These are phyloP conservation scores for Talaromyces rugulosus DNA, from an alignment of 2,329 filamentous ascomycete genomes.

Conservation along the genomic window DNA sequence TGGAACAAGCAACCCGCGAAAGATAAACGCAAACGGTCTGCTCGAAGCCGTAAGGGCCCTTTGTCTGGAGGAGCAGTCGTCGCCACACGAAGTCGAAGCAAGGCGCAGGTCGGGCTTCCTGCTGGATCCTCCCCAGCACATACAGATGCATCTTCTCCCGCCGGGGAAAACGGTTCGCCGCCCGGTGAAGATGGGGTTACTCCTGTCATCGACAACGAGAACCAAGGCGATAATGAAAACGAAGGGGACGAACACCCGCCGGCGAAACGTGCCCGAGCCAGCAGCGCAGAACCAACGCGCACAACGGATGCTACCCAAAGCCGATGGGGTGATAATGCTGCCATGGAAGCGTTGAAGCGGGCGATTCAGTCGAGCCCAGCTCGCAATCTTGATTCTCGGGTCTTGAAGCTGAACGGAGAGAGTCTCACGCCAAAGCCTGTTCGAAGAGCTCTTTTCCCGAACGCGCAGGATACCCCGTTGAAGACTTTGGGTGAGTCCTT, in stretches of 20 bases:
- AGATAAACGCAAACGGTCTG: conserved; percentile 37
- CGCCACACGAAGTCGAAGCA: conserved; percentile 29
- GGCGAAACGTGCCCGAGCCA: conserved; percentile 42
- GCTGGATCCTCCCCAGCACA: conserved; percentile 37
- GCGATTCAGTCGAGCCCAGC: conserved; percentile 61
- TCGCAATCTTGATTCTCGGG: conserved; percentile 45
- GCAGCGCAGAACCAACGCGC: conserved; percentile 43
- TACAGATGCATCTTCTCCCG: conserved; percentile 34
- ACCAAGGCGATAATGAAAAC: conserved; percentile 21
- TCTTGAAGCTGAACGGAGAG: conserved; percentile 41
- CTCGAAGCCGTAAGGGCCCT: conserved; percentile 32
- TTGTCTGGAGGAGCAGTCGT: conserved; percentile 27
- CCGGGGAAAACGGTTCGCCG: conserved; percentile 16
- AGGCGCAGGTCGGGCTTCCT: conserved; percentile 23
- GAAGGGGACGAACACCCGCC: conserved; percentile 20
- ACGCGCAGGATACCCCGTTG: conserved; percentile 32
- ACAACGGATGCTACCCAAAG: conserved; percentile 29
- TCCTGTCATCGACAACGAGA: conserved; percentile 32
- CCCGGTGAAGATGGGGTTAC: conserved; percentile 29
- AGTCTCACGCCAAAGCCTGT: conserved; percentile 54
- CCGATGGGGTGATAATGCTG: conserved; percentile 35
- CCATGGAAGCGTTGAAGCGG: conserved; percentile 46
- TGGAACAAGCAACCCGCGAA: conserved; percentile 67
- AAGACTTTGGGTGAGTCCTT: conserved; percentile 33
- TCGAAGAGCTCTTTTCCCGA: conserved; percentile 41